Evolutionary conservation across 805 yeast genomes (phyloP), one percentile per base, ranked within the genome.

Genomic region (Candida sanyiensis): DNA sequence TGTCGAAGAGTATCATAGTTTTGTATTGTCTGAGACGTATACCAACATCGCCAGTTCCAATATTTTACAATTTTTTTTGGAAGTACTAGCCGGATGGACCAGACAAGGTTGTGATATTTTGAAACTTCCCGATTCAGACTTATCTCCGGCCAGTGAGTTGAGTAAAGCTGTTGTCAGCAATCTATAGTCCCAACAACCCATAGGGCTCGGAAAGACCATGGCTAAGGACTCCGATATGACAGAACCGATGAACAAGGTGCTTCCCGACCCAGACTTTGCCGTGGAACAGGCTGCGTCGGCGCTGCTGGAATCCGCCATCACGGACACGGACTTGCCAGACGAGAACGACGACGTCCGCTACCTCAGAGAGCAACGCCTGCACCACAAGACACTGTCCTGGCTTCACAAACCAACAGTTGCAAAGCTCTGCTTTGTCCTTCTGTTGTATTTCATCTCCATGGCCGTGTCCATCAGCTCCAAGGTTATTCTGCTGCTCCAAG

Each of bases 391-490:
- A 3, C 39, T 73, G 21, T 64, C 66, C 15, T 80, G 85, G 83
- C 58, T 70, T 38, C 63, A 62, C 21, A 62, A 81, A 30, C 89
- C 89, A 0, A 70, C 81, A 3, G 58, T 77, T 7, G 47, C 60
- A n/a, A 63, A 75, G 60, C 52, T 80, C 10, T 66, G 77, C 19
- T 27, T 63, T 3, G 55, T 68, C 1, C 31, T 70, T 2, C 66
- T 75, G 27, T 30, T 72, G 5, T 57, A 61, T 39, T 63, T 78
- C 7, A 52, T 77, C 35, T 60, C 73, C 0, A 54, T 54, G 15
- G 67, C 66, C 19, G 42, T 69, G 7, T 48, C 64, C 4, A n/a
- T 65, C 8, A 61, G 75, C 1, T 62, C 78, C 1, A 58, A 59
- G 24, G 41, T 59, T 7, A 52, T 58, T 38, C 59, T 62, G 37